phyloP scores from a whole-genome alignment of 2,329 filamentous ascomycete species.

The Rhynchosporium agropyri region DNA sequence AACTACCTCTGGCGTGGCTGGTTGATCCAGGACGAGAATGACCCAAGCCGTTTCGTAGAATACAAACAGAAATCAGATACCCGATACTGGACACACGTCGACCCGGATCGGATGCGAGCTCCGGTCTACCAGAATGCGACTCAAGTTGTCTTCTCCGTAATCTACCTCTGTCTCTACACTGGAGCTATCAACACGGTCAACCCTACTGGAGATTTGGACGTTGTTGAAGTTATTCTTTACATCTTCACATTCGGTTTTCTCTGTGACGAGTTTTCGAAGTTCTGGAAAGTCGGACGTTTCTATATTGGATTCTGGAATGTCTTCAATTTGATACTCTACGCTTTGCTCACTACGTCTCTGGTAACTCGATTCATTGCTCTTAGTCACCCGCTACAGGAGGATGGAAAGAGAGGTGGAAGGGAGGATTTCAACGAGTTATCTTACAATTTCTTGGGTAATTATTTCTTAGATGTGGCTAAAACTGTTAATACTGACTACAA shows the following conservation, averaged over 20 bases:
- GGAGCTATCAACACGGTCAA: constrained; percentile 95
- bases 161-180: constrained; percentile 86
- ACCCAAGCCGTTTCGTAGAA: constrained; percentile 85
- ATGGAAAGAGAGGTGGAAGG: constrained; percentile 51
- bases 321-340: constrained; percentile 85
- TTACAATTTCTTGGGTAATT: constrained; percentile 76
- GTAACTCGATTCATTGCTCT: constrained; percentile 78
- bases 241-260: constrained; percentile 90
- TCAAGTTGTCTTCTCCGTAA: constrained; percentile 80
- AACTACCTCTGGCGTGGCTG: constrained; percentile 92
- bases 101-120: constrained; percentile 91
- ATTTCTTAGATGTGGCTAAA: background rate
- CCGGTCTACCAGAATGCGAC: constrained; percentile 91
- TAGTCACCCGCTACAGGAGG: constrained; percentile 52
- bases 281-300: constrained; percentile 90
- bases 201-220: constrained; percentile 76
- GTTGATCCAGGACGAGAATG: constrained; percentile 93
- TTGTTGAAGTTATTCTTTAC: constrained; percentile 83
- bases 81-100: constrained; percentile 78
- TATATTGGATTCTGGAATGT: constrained; percentile 98
- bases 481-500: constrained; percentile 21
- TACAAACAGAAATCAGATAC: constrained; percentile 82
- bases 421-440: constrained; percentile 74
- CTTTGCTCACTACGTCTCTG: constrained; percentile 76
- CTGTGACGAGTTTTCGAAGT: constrained; percentile 82